Evolutionary conservation across 495 filamentous ascomycete species (phyloP).

Genomic region (Tuber umbilicatum): DNA sequence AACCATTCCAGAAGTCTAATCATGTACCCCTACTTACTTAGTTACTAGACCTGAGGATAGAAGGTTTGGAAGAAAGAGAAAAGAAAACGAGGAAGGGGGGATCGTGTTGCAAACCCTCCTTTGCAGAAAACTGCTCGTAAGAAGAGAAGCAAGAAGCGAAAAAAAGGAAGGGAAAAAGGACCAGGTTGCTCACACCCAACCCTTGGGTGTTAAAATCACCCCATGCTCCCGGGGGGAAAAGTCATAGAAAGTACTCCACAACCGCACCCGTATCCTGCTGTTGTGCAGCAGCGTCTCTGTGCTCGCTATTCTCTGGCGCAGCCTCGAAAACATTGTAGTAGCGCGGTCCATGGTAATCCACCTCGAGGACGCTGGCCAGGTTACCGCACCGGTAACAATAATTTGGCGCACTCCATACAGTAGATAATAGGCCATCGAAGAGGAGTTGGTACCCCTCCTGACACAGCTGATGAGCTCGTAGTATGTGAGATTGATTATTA

Average conservation of each 20-base stretch:
- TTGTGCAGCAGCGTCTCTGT: conserved; percentile 58
- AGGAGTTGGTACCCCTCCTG: conserved; percentile 95
- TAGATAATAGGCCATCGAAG: conserved; percentile 88
- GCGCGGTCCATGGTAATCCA: conserved; percentile 80
- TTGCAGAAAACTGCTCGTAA: conserved; percentile 4
- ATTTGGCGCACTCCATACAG: conserved; percentile 95
- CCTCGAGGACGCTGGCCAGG: conserved; percentile 92
- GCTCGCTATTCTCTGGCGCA: conserved; percentile 87
- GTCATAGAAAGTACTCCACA: conserved; percentile 67
- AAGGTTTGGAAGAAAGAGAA: conserved; percentile 45
- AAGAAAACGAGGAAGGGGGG: conserved; percentile 9
- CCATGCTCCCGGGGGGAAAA: not conserved
- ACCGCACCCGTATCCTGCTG: conserved; percentile 62
- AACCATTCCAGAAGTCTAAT: not conserved
- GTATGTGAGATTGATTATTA: conserved; percentile 92
- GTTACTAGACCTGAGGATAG: conserved; percentile 13
- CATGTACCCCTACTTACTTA: conserved; percentile 6
- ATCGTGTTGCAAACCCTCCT: conserved; percentile 6
- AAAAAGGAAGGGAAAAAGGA: not conserved
- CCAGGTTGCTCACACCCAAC: conserved; percentile 6
- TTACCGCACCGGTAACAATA: conserved; percentile 97
- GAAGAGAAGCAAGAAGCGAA: not conserved
- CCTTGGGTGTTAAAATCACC: not conserved
- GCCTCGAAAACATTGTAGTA: conserved; percentile 97
- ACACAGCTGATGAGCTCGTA: conserved; percentile 93